Percentiles rank a stretch among this genome's conserved stretches.
Evolutionary conservation across 1,139 yeast genomes (phyloP).

Genomic region (Zygosaccharomyces sapae): DNA sequence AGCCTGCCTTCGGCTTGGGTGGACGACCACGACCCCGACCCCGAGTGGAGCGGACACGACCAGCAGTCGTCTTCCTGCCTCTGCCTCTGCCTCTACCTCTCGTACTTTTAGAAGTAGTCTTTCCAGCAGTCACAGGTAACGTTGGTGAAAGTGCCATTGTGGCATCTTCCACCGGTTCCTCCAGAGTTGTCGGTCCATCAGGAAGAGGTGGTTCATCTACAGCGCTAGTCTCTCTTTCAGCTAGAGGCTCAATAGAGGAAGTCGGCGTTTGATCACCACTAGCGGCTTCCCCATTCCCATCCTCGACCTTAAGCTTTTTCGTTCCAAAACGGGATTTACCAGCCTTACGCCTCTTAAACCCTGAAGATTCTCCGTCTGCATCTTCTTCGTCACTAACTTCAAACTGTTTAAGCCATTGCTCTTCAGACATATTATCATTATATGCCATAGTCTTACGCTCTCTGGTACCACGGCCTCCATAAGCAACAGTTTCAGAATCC

Average conservation of each 20-base stretch:
- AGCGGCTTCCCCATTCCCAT: slow-evolving; percentile 8
- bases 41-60: slow-evolving; percentile 19
- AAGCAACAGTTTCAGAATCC: slow-evolving; percentile 40
- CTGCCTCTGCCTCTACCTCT: slow-evolving; percentile 30
- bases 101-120: slow-evolving; percentile 10
- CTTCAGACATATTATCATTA: slow-evolving; percentile 70
- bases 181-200: neutral
- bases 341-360: slow-evolving; percentile 21
- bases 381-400: slow-evolving; percentile 42
- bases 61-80: slow-evolving; percentile 14
- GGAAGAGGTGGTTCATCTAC: neutral
- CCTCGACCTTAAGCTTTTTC: slow-evolving; percentile 22
- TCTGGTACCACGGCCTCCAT: slow-evolving; percentile 56
- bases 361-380: slow-evolving; percentile 19
- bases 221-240: slow-evolving; percentile 2
- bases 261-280: slow-evolving; percentile 12
- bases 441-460: slow-evolving; percentile 56
- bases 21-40: slow-evolving; percentile 22
- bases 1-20: slow-evolving; percentile 29
- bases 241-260: slow-evolving; percentile 7
- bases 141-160: slow-evolving; percentile 14
- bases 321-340: slow-evolving; percentile 21
- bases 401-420: slow-evolving; percentile 67
- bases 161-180: slow-evolving; percentile 7
- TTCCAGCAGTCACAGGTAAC: slow-evolving; percentile 23